phyloP scores from a whole-genome alignment of 139 green algal genomes.

The Coelastrella sp. region DNA sequence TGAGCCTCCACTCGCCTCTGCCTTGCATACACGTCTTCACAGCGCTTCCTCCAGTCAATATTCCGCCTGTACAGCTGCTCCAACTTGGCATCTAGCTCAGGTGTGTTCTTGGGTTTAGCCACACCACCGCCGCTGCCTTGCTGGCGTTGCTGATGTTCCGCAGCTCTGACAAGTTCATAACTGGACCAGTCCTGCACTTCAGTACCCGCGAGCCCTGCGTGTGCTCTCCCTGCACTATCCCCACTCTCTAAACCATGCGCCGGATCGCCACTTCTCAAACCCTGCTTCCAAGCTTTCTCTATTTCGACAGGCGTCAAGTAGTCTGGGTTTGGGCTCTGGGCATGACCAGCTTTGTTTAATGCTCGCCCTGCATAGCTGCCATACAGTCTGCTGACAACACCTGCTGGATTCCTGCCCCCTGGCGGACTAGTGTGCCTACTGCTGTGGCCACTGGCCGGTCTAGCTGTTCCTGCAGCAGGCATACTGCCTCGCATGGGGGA shows the following conservation, averaged over 20 bases:
- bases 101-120: background rate
- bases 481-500: background rate
- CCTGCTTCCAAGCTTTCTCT: background rate
- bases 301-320: background rate
- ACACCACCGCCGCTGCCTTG: background rate
- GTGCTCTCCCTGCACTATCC: background rate
- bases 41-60: constrained; percentile 37
- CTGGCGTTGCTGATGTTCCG: background rate
- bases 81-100: background rate
- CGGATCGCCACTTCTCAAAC: background rate
- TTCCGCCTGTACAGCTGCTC: constrained; percentile 32
- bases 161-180: background rate
- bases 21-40: constrained; percentile 23
- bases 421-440: background rate
- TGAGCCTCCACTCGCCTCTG: background rate
- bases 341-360: background rate
- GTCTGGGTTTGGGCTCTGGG: background rate
- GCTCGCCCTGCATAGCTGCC: background rate
- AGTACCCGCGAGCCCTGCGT: background rate
- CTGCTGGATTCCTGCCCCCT: background rate
- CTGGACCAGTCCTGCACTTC: constrained; percentile 6
- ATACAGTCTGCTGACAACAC: background rate
- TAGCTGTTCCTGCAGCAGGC: too few species aligned
- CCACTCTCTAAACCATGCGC: background rate
- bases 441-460: background rate